phyloP scores from a whole-genome alignment of 306 rosid genomes.

The Fagus sylvatica region DNA sequence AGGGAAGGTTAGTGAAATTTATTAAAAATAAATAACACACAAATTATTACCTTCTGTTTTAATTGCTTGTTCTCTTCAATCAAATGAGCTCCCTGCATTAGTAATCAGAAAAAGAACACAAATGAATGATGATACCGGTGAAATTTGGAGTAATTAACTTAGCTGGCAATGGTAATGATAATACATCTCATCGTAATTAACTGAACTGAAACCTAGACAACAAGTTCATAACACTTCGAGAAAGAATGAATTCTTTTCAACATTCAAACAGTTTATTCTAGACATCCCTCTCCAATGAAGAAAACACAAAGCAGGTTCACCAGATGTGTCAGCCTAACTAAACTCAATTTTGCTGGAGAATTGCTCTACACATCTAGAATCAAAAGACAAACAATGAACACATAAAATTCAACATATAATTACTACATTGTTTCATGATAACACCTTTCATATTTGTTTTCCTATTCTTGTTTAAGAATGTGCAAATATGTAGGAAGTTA shows the following conservation, averaged over 20 bases:
- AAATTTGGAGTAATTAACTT: neutral
- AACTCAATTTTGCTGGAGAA: neutral
- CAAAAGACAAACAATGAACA: neutral
- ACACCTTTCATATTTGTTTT: too few relatives aligned
- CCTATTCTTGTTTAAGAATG: too few relatives aligned
- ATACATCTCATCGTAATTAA: too few relatives aligned
- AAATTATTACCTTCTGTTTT: conserved; percentile 26
- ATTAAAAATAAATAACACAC: too few relatives aligned
- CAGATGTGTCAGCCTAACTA: neutral
- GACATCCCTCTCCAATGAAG: neutral
- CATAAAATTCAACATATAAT: neutral
- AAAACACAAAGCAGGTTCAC: neutral
- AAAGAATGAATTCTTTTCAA: too few relatives aligned
- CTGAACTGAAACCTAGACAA: too few relatives aligned
- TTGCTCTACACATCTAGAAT: neutral
- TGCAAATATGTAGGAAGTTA: too few relatives aligned
- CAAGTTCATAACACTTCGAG: too few relatives aligned
- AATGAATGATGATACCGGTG: neutral
- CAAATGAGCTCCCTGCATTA: conserved; percentile 15
- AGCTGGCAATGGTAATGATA: neutral
- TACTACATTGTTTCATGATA: too few relatives aligned
- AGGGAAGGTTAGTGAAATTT: too few relatives aligned
- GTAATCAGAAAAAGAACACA: neutral
- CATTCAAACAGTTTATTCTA: neutral
- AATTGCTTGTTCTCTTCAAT: conserved; percentile 31